These are phyloP conservation scores for Corynespora cassiicola DNA, from an alignment of 2,329 filamentous ascomycete genomes.

Conservation along the genomic window DNA sequence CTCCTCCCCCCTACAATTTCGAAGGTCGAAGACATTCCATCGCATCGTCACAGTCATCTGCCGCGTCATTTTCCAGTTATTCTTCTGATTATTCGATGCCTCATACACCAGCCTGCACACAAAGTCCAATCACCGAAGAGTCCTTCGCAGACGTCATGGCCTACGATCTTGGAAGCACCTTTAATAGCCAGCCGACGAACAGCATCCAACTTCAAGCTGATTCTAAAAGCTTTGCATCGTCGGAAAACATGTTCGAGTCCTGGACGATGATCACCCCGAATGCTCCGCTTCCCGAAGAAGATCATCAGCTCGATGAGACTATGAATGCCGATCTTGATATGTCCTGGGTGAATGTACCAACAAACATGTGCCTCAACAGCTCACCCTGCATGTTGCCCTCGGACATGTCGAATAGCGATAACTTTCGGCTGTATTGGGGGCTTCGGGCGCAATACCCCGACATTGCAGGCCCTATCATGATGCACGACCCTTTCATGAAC, in stretches of 20 bases:
- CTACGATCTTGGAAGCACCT: no score
- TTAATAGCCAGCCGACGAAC: no score
- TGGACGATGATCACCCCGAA: slow-evolving; percentile 19
- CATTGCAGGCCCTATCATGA: no score
- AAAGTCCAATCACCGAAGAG: slow-evolving; percentile 28
- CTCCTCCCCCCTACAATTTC: slow-evolving; percentile 29
- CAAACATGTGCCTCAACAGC: no score
- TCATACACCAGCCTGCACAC: slow-evolving; percentile 31
- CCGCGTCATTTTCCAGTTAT: slow-evolving; percentile 18
- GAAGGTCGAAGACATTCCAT: slow-evolving; percentile 38
- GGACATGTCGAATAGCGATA: no score
- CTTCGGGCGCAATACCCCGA: no score
- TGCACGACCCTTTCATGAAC: slow-evolving; percentile 11
- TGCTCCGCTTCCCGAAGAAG: no score
- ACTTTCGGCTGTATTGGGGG: no score
- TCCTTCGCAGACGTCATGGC: slow-evolving; percentile 21
- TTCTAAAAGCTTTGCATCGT: slow-evolving; percentile 10
- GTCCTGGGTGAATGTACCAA: no score
- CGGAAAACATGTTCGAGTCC: slow-evolving; percentile 9
- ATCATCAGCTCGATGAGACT: no score
- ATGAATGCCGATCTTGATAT: no score
- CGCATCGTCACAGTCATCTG: slow-evolving; percentile 35
- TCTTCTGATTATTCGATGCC: slow-evolving; percentile 32
- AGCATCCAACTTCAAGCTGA: slow-evolving; percentile 13
- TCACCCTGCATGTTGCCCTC: no score